Evolutionary conservation across 2,329 filamentous ascomycete genomes (phyloP), one percentile per base, ranked within the genome.

Genomic region (Epichloe amarillans): DNA sequence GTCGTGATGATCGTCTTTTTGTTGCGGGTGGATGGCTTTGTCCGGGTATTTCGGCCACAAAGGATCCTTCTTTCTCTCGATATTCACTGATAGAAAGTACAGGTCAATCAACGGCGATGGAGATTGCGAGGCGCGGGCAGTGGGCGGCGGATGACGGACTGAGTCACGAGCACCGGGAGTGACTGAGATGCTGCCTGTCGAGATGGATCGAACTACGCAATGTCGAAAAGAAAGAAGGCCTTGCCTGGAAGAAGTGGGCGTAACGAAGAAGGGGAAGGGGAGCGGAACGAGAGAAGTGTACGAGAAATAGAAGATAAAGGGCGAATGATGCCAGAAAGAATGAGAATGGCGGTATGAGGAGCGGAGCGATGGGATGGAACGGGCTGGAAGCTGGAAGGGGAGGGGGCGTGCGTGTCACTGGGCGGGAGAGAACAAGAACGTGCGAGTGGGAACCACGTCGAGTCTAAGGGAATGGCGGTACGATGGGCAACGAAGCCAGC

Each of bases 211-310:
- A 46, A 58, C 48, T 55, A 57, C 55, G 61, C 58, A 67, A 64
- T 60, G 60, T 64, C 59, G 60, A 66, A 60, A 62, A 63, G 61
- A 61, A 63, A 62, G 62, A 66, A 62, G 62, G 61, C 55, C 61
- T 61, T 62, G 49, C 63, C 61, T 57, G 54, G 57, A 59, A 59
- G 35, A 49, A 48, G 37, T 41, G 47, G 35, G 47, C 39, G 53
- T 47, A 38, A 52, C 48, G 47, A 49, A 50, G 57, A 51, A 56
- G 54, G 50, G 53, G 26, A 49, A 41, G 19, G 47, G 52, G 47
- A 46, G 58, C 55, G 56, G 58, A 62, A 60, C 57, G 61, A 59
- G 58, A 59, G 53, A 57, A 52, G 53, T 48, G 41, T 35, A 58
- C 51, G 57, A 57, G 54, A 57, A 58, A 57, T 55, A 58, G 55